Percentiles rank a stretch among this genome's conserved stretches.
phyloP scores from a whole-genome alignment of 2,329 filamentous ascomycete species.

The Cytospora piceicola region DNA sequence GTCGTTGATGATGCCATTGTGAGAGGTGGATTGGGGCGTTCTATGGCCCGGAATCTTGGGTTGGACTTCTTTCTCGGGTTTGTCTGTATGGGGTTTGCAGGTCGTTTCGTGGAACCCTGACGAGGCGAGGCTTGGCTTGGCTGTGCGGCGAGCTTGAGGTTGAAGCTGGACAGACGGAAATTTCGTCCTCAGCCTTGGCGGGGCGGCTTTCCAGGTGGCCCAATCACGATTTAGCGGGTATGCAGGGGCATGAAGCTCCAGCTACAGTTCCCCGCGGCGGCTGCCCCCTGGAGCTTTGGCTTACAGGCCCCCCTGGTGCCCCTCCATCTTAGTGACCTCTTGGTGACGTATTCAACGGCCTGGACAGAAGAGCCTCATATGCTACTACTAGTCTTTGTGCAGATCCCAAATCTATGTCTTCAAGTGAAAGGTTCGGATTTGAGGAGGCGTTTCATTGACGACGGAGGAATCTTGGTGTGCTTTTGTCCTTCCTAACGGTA shows the following conservation, averaged over 20 bases:
- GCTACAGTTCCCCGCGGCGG: conserved; percentile 26
- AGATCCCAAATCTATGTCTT: neutral
- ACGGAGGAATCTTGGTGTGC: neutral
- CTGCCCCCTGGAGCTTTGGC: neutral
- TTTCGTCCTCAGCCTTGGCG: conserved; percentile 29
- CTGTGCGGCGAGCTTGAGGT: conserved; percentile 1
- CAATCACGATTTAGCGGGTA: conserved; percentile 25
- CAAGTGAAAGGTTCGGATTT: neutral
- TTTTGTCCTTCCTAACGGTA: neutral
- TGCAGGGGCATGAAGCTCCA: conserved; percentile 24
- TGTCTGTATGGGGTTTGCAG: conserved; percentile 2
- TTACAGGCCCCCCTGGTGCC: conserved; percentile 21
- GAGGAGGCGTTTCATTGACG: neutral
- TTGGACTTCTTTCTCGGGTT: neutral
- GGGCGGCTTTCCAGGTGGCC: conserved; percentile 17
- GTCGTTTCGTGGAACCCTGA: neutral
- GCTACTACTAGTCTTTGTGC: neutral
- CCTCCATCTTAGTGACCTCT: neutral
- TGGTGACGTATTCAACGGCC: conserved; percentile 23
- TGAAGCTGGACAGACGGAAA: conserved; percentile 12
- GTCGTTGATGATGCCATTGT: conserved; percentile 46
- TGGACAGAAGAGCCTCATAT: conserved; percentile 14
- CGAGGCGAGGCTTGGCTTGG: conserved; percentile 5
- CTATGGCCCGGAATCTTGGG: neutral
- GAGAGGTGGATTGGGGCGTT: too few species aligned